Base-by-base conservation (phyloP, 1,139 yeast species). In the Eremothecium sinecaudum region DNA sequence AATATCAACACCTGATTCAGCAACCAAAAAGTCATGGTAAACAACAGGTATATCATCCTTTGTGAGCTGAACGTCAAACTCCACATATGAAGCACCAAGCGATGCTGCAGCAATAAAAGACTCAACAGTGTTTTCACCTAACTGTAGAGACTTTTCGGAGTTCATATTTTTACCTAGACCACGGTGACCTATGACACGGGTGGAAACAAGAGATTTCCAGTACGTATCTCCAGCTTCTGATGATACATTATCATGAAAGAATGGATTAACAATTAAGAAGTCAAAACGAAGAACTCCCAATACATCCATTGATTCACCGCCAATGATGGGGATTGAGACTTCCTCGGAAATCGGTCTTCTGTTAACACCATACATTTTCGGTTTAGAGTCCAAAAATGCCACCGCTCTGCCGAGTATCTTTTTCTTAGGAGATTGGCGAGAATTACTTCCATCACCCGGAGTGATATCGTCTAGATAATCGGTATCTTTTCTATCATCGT, bases 61-160 rank as follows among this genome's bases (percentile, higher is more conserved):
- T n/a, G 98, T 90, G 45, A 90, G 64, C 58, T 90, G 98, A 24
- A 90, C 97, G 59, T 90, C 98, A 56, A 90, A 90, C 59, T 90
- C 98, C 34, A 93, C 96, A 50, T 79, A 79, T 1, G 86, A 76
- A 1, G 90, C 90, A 24, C 98, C 98, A 46, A 90, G 64, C 4
- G 94, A 86, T 0, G 97, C 95, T 0, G 98, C 98, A 8, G 95
- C 94, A 53, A 90, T 82, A 47, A 90, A 90, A 1, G 94, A 82
- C 53, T 87, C 96, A 22, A 90, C 81, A 0, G 98, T 90, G 53
- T 90, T 90, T 53, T 90, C 98, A 28, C 98, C 98, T 41, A 90
- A 66, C 60, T 90, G 98, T 51, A 90, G 67, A 4, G 94, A 81
- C 44, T 75, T 77, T 35, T 79, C 71, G 32, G 72, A 70, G 42